Conservation (phyloP, 2,329 filamentous ascomycete species). For the Ophiosphaerella narmari region DNA sequence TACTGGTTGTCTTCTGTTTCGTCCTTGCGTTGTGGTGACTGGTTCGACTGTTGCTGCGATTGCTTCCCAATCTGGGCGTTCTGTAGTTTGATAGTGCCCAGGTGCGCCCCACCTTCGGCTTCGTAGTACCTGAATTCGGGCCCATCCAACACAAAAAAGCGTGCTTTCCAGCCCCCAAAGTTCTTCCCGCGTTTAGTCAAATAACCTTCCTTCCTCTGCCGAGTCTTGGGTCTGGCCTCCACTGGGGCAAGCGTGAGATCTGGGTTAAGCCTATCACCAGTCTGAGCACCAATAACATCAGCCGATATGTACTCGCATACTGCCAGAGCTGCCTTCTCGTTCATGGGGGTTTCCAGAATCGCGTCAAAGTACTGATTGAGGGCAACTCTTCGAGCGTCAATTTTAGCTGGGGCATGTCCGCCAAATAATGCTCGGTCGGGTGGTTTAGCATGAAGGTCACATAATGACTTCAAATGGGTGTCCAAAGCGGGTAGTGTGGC, state of each 20-base stretch:
- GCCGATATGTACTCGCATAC: constrained; percentile 84
- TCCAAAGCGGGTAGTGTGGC: constrained; percentile 81
- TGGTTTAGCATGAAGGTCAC: constrained; percentile 73
- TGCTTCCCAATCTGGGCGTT: constrained; percentile 95
- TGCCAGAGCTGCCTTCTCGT: constrained; percentile 74
- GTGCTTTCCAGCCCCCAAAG: constrained; percentile 97
- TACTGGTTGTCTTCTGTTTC: constrained; percentile 93
- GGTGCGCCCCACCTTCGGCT: constrained; percentile 82
- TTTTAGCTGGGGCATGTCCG: constrained; percentile 89
- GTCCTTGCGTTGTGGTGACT: constrained; percentile 65
- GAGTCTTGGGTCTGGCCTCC: constrained; percentile 54
- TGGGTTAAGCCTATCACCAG: constrained; percentile 58
- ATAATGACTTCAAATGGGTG: constrained; percentile 74
- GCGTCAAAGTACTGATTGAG: constrained; percentile 86
- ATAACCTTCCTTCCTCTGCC: constrained; percentile 81
- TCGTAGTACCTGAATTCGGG: constrained; percentile 87
- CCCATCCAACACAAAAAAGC: constrained; percentile 71
- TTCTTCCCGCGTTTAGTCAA: constrained; percentile 97
- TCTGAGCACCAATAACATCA: constrained; percentile 65
- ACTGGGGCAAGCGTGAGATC: constrained; percentile 56
- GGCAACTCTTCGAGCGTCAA: constrained; percentile 81
- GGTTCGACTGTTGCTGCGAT: constrained; percentile 64
- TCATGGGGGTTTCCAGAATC: constrained; percentile 80
- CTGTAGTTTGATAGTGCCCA: constrained; percentile 90
- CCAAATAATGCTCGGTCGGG: constrained; percentile 87